phyloP scores from a whole-genome alignment of 768 basidiomycete genomes.

The Hortiboletus campestris region DNA sequence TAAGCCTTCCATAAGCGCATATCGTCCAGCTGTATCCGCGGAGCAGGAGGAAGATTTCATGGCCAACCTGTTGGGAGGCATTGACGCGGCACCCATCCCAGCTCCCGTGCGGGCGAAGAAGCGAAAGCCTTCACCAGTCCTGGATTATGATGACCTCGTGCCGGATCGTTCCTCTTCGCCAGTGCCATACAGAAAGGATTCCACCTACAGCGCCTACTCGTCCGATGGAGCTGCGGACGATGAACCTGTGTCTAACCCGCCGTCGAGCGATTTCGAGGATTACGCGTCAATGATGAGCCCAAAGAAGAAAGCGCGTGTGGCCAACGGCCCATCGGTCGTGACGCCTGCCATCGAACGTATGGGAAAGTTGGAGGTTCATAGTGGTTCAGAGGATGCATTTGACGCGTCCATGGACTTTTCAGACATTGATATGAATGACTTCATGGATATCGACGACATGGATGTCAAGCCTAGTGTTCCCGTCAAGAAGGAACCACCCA shows the following conservation, averaged over 20 bases:
- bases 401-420: constrained; percentile 50
- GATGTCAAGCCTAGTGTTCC: constrained; percentile 42
- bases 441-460: constrained; percentile 59
- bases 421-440: constrained; percentile 56
- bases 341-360: constrained; percentile 59
- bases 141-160: constrained; percentile 35
- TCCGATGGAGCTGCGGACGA: constrained; percentile 32
- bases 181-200: constrained; percentile 32
- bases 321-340: constrained; percentile 41
- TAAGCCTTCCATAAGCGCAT: constrained; percentile 70
- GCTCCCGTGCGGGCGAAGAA: constrained; percentile 47
- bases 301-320: constrained; percentile 57
- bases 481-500: constrained; percentile 18
- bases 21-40: constrained; percentile 70
- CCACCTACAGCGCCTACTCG: constrained; percentile 37
- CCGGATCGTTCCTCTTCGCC: constrained; percentile 39
- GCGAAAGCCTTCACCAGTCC: constrained; percentile 60
- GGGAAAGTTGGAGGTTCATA: constrained; percentile 57
- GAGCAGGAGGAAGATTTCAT: constrained; percentile 90
- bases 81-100: constrained; percentile 53
- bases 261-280: constrained; percentile 57
- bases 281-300: constrained; percentile 53
- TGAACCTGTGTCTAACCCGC: constrained; percentile 16
- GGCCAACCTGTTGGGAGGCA: constrained; percentile 70
- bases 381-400: constrained; percentile 48